Conservation (phyloP, 495 filamentous ascomycete genomes). For the Aspergillus egyptiacus region DNA sequence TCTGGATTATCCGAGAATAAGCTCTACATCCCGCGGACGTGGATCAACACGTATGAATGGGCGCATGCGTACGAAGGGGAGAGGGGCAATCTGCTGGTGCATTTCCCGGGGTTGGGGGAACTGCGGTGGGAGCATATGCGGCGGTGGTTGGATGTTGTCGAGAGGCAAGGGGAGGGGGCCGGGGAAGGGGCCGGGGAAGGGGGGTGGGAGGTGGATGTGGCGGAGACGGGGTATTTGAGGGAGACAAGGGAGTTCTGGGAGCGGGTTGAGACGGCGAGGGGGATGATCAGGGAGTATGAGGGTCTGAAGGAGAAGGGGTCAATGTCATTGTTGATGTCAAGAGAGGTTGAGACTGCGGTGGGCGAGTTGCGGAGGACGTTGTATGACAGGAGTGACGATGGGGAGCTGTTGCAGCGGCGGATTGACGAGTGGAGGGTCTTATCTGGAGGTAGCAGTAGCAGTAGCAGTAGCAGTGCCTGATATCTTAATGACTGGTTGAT, state of each 20-base stretch:
- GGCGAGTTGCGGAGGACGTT: conserved; percentile 7
- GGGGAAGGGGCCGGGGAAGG: no score
- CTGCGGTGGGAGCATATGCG: conserved; percentile 16
- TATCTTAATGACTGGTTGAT: no score
- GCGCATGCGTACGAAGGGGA: conserved; percentile 27
- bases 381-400: conserved; percentile 11
- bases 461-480: no score
- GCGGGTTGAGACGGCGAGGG: conserved; percentile 6
- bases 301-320: not conserved
- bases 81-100: conserved; percentile 30
- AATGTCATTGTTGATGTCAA: no score
- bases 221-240: conserved; percentile 15
- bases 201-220: conserved; percentile 18
- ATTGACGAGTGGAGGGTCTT: conserved; percentile 13
- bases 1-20: no score
- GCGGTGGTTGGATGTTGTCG: conserved; percentile 24
- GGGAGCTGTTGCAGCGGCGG: conserved; percentile 12
- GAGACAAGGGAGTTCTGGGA: conserved; percentile 14
- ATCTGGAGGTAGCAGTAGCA: no score
- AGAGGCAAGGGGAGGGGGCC: no score
- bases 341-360: conserved; percentile 3
- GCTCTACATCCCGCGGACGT: conserved; percentile 35
- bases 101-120: conserved; percentile 26
- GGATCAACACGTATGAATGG: conserved; percentile 36
- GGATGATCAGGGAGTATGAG: conserved; percentile 3